Conservation (phyloP, 2,329 filamentous ascomycete species). For the Apiospora rasikravindrae region DNA sequence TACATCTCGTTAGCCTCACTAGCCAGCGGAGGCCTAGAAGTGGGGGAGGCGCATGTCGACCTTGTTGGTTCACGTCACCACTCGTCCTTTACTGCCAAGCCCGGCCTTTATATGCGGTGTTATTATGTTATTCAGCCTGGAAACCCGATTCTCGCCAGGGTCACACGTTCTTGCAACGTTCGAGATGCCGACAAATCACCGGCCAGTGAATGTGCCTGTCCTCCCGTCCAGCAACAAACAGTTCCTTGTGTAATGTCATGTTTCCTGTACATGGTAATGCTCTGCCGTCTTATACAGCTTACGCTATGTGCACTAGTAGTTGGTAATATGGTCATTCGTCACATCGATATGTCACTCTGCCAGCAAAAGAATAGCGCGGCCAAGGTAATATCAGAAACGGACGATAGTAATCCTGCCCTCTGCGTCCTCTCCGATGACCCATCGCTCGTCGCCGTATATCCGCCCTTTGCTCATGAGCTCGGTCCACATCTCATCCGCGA, state of each 20-base stretch:
- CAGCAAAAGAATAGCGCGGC: not conserved
- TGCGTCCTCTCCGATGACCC: conserved; percentile 64
- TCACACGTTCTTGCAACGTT: not conserved
- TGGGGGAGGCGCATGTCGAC: not conserved
- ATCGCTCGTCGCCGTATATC: conserved; percentile 65
- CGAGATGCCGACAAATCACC: not conserved
- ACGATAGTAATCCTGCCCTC: conserved; percentile 57
- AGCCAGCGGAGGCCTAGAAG: not conserved
- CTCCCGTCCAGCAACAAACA: not conserved
- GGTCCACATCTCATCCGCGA: conserved; percentile 50
- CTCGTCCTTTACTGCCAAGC: not conserved
- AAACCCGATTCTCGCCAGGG: not conserved
- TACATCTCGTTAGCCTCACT: not conserved
- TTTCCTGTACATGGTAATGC: not conserved
- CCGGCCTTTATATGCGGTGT: not conserved
- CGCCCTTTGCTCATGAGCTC: conserved; percentile 57
- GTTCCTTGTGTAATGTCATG: not conserved
- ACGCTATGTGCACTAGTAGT: not conserved
- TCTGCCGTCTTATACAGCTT: not conserved
- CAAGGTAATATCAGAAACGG: conserved; percentile 47
- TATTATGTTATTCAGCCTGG: not conserved
- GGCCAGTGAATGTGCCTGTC: not conserved
- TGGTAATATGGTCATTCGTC: not conserved
- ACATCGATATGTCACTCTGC: not conserved
- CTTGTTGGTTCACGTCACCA: conserved; percentile 3